phyloP scores from a whole-genome alignment of 1,284 basidiomycete genomes.

The Moniliella sp. region DNA sequence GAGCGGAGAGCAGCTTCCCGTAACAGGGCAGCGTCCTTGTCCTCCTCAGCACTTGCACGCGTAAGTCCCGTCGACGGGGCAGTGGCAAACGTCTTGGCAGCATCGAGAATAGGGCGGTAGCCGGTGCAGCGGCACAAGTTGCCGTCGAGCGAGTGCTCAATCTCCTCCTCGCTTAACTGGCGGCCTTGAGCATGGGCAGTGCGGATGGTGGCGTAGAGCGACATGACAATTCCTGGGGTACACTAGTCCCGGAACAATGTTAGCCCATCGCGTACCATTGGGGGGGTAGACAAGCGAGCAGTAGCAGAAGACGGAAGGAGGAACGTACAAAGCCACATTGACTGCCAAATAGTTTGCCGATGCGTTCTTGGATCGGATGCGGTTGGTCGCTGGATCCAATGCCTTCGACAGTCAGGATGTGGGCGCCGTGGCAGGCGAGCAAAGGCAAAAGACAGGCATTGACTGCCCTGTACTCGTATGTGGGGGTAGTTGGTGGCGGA shows the following conservation, averaged over 20 bases:
- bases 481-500: too few species aligned
- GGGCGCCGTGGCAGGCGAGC: constrained; percentile 30
- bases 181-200: constrained; percentile 13
- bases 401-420: constrained; percentile 34
- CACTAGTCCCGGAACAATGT: too few species aligned
- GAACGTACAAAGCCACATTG: constrained; percentile 29
- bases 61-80: constrained; percentile 2
- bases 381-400: constrained; percentile 30
- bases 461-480: constrained; percentile 28
- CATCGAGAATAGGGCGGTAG: constrained; percentile 19
- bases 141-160: constrained; percentile 32
- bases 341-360: constrained; percentile 28
- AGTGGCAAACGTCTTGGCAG: constrained; percentile 20
- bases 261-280: not conserved
- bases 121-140: constrained; percentile 33
- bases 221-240: constrained; percentile 33
- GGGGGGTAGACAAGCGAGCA: not conserved
- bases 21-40: not conserved
- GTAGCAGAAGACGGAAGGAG: too few species aligned
- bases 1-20: not conserved
- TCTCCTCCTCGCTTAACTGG: constrained; percentile 24
- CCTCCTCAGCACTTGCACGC: not conserved
- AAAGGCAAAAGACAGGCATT: constrained; percentile 35
- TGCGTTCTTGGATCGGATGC: constrained; percentile 33
- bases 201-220: constrained; percentile 32